Conservation (phyloP, 306 rosid species). For the Styphnolobium japonicum region DNA sequence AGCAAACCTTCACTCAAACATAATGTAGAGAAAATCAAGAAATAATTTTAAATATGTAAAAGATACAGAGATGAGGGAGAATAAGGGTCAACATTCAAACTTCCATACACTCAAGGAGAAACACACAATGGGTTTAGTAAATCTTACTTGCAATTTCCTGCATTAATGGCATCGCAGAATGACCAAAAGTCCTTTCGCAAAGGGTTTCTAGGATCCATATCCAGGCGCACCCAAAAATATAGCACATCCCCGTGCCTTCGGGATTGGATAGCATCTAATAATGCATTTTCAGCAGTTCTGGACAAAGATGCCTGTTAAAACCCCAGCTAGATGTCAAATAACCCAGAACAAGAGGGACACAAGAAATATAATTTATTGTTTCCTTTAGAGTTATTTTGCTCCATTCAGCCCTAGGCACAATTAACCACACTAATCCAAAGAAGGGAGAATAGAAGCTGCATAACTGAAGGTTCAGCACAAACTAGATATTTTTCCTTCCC, state of each 20-base stretch:
- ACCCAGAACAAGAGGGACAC: not conserved
- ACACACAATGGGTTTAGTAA: not conserved
- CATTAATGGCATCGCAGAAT: conserved; percentile 81
- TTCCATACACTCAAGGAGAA: not conserved
- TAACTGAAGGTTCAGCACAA: not conserved
- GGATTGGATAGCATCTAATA: conserved; percentile 66
- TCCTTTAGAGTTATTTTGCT: not conserved
- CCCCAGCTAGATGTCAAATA: conserved; percentile 27
- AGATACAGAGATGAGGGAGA: not conserved
- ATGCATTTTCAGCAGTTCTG: conserved; percentile 64
- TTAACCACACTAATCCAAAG: not conserved
- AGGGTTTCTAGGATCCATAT: conserved; percentile 67
- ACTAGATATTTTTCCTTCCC: not conserved
- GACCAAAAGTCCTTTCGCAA: conserved; percentile 84
- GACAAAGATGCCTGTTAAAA: conserved; percentile 81
- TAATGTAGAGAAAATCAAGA: conserved; percentile 17
- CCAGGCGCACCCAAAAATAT: conserved; percentile 95
- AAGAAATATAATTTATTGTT: not conserved
- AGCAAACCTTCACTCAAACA: conserved; percentile 58
- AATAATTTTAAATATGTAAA: not conserved
- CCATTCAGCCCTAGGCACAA: not conserved
- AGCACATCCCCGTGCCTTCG: conserved; percentile 76
- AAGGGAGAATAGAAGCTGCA: not conserved
- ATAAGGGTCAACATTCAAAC: not conserved
- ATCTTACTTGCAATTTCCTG: conserved; percentile 96